These are phyloP conservation scores for Zanthoxylum bungeanum DNA, from an alignment of 345 rosid genomes.

Conservation along the genomic window DNA sequence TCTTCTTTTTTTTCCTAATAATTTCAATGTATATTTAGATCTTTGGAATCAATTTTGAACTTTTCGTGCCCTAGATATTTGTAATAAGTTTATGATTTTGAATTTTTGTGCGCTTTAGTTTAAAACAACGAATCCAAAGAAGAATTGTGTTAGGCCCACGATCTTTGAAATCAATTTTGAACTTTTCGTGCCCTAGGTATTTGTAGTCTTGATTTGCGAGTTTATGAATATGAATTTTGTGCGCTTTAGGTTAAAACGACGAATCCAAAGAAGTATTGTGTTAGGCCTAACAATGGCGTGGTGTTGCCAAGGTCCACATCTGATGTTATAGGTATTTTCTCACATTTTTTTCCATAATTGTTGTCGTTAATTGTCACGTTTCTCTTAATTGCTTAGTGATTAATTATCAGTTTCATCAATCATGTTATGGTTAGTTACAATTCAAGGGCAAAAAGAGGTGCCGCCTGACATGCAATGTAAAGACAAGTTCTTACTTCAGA, in stretches of 20 bases:
- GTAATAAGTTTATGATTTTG: no score
- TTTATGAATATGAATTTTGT: slow-evolving; percentile 14
- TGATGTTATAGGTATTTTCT: slow-evolving; percentile 58
- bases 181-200: background rate
- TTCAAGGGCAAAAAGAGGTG: slow-evolving; percentile 94
- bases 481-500: slow-evolving; percentile 82
- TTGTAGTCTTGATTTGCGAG: slow-evolving; percentile 3
- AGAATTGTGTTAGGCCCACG: no score
- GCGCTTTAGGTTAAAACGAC: slow-evolving; percentile 72
- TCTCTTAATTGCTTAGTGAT: slow-evolving; percentile 8
- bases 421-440: slow-evolving; percentile 56
- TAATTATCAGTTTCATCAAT: slow-evolving; percentile 4
- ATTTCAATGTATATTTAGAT: background rate
- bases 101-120: no score
- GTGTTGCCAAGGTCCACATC: slow-evolving; percentile 70
- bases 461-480: no score
- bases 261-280: slow-evolving; percentile 87
- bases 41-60: background rate
- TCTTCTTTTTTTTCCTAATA: background rate
- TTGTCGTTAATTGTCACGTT: background rate
- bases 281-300: slow-evolving; percentile 81
- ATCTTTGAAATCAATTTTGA: background rate
- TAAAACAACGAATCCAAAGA: no score
- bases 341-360: background rate
- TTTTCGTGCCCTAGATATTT: background rate